phyloP scores from a whole-genome alignment of 2,329 filamentous ascomycete species.

The Purpureocillium lavendulum region DNA sequence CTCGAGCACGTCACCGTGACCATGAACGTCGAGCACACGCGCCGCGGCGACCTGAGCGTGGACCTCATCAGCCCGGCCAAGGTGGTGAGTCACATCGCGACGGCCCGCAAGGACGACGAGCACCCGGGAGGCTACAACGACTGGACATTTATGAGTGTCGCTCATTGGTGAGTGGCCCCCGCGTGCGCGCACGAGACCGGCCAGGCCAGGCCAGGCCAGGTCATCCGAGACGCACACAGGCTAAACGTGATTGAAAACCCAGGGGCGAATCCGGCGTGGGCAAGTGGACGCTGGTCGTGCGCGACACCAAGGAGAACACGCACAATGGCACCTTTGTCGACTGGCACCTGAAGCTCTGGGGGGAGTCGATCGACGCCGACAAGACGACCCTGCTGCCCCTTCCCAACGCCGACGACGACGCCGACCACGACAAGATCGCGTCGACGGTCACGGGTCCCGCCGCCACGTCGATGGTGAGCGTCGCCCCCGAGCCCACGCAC shows the following conservation, averaged over 20 bases:
- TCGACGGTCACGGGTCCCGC: slow-evolving; percentile 35
- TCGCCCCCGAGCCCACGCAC: slow-evolving; percentile 33
- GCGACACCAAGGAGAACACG: slow-evolving; percentile 73
- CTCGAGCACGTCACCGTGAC: slow-evolving; percentile 94
- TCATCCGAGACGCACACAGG: not conserved
- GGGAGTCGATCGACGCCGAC: slow-evolving; percentile 69
- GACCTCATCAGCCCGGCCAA: slow-evolving; percentile 81
- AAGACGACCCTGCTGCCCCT: slow-evolving; percentile 71
- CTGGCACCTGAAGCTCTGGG: slow-evolving; percentile 93
- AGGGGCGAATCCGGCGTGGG: slow-evolving; percentile 85
- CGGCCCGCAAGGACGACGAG: slow-evolving; percentile 61
- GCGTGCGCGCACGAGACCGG: no score
- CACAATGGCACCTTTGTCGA: slow-evolving; percentile 73
- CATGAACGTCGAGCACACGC: slow-evolving; percentile 87
- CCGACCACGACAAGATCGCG: slow-evolving; percentile 62
- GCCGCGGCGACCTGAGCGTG: slow-evolving; percentile 85
- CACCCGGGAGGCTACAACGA: slow-evolving; percentile 68
- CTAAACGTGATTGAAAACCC: not conserved
- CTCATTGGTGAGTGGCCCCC: slow-evolving; percentile 66
- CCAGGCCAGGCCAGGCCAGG: no score
- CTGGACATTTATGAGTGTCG: slow-evolving; percentile 99
- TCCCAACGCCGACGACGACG: slow-evolving; percentile 75
- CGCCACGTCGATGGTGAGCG: slow-evolving; percentile 35
- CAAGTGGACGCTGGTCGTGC: slow-evolving; percentile 85
- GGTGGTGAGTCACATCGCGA: slow-evolving; percentile 75